Evolutionary conservation across 257 asterid genomes (phyloP).

Genomic region (Cordia subcordata): DNA sequence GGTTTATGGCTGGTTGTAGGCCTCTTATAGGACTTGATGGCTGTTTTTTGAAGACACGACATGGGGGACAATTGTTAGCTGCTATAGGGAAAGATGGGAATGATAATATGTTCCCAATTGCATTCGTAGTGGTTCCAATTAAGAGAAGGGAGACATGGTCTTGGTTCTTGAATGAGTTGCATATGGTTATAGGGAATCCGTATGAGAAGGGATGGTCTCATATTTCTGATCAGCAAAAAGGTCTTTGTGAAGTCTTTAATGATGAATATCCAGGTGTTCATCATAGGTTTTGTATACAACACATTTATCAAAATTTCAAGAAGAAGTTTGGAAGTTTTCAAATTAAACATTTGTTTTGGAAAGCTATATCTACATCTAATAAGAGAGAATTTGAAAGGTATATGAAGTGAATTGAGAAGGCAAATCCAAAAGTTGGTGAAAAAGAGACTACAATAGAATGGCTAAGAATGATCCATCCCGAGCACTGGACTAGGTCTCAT

Average conservation of each 20-base stretch:
- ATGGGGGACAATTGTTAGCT: not conserved
- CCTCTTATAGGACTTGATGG: not conserved
- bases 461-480: not conserved
- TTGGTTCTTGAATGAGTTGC: not conserved
- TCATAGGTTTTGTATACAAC: not conserved
- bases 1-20: not conserved
- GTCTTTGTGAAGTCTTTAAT: not conserved
- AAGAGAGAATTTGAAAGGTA: not conserved
- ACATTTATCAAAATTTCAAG: not conserved
- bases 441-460: not conserved
- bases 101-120: not conserved
- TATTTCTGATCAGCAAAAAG: conserved; percentile 1
- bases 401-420: not conserved
- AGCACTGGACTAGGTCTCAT: not conserved
- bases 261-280: not conserved
- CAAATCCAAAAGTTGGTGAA: too few species aligned
- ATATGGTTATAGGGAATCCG: not conserved
- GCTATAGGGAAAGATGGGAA: not conserved
- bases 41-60: not conserved
- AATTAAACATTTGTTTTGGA: not conserved
- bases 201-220: not conserved
- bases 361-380: not conserved
- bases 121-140: not conserved
- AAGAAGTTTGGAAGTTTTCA: not conserved
- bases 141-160: not conserved